A percentile compares a stretch with the other conserved stretches of the same genome.
Evolutionary conservation across 805 yeast species (phyloP).

Genomic region (Cyberlindnera amylophila): DNA sequence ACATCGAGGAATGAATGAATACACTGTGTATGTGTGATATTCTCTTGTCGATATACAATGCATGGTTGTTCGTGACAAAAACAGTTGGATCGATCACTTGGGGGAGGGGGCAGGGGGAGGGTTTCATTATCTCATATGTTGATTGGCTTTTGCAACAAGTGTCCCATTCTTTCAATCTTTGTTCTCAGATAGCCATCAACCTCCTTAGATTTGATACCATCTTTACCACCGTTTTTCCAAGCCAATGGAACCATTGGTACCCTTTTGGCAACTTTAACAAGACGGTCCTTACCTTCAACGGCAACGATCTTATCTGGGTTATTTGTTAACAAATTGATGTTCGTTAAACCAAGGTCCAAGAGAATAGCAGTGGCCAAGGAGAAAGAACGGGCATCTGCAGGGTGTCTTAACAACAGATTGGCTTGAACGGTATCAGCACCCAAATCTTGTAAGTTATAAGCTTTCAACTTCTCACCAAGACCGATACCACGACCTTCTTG

Average conservation of each 20-base stretch:
- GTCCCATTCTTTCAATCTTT: conserved; percentile 97
- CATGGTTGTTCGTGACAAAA: no score
- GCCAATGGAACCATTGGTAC: conserved; percentile 97
- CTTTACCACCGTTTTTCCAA: conserved; percentile 52
- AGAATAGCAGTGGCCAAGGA: conserved; percentile 91
- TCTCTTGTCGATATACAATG: no score
- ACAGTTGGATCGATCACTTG: no score
- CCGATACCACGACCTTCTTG: conserved; percentile 99
- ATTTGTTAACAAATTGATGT: conserved; percentile 80
- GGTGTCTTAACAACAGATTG: conserved; percentile 85
- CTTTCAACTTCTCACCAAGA: conserved; percentile 94
- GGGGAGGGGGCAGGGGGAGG: no score
- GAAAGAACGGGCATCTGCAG: conserved; percentile 96
- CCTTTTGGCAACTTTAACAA: conserved; percentile 76
- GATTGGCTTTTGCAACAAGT: conserved; percentile 55
- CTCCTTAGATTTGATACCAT: conserved; percentile 78
- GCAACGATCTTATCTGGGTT: conserved; percentile 96
- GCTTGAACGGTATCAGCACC: conserved; percentile 99
- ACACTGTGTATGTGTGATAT: no score
- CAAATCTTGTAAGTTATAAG: conserved; percentile 92
- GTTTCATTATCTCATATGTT: conserved; percentile 12
- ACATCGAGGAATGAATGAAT: no score
- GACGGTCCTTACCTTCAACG: conserved; percentile 80
- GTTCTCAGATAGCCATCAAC: conserved; percentile 92
- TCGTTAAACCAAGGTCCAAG: conserved; percentile 69